Conservation (phyloP, 495 filamentous ascomycete genomes). For the Xylaria castorea region DNA sequence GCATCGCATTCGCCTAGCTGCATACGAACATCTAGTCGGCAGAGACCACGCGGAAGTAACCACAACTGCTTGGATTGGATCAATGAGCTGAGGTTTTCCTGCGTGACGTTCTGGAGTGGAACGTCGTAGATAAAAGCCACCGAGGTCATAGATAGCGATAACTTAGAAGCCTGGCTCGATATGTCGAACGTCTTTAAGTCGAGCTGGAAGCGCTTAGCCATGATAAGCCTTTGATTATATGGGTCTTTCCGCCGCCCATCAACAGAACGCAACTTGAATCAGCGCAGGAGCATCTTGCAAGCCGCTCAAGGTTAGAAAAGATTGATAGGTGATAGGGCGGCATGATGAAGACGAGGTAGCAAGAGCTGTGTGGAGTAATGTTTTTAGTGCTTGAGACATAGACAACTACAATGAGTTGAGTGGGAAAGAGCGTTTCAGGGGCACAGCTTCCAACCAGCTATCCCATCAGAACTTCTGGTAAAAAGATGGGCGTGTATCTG, state of each 20-base stretch:
- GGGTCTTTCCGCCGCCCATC: not conserved
- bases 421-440: slow-evolving; percentile 17
- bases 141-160: slow-evolving; percentile 35
- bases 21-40: slow-evolving; percentile 38
- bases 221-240: not conserved
- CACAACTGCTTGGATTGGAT: slow-evolving; percentile 38
- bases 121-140: slow-evolving; percentile 32
- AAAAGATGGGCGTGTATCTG: not conserved
- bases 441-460: not conserved
- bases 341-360: not conserved
- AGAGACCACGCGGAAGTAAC: slow-evolving; percentile 38
- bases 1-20: slow-evolving; percentile 22
- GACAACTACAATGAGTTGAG: not conserved
- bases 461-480: not conserved
- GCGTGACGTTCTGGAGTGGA: slow-evolving; percentile 17
- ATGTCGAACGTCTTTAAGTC: slow-evolving; percentile 14
- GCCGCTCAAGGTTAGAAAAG: not conserved
- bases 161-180: slow-evolving; percentile 19
- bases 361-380: not conserved
- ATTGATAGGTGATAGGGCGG: not conserved
- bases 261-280: not conserved
- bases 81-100: slow-evolving; percentile 29
- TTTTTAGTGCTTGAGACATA: not conserved
- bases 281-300: not conserved
- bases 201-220: slow-evolving; percentile 5